These are phyloP conservation scores for Periconia macrospinosa DNA, from an alignment of 2,329 filamentous ascomycete species.

Conservation along the genomic window DNA sequence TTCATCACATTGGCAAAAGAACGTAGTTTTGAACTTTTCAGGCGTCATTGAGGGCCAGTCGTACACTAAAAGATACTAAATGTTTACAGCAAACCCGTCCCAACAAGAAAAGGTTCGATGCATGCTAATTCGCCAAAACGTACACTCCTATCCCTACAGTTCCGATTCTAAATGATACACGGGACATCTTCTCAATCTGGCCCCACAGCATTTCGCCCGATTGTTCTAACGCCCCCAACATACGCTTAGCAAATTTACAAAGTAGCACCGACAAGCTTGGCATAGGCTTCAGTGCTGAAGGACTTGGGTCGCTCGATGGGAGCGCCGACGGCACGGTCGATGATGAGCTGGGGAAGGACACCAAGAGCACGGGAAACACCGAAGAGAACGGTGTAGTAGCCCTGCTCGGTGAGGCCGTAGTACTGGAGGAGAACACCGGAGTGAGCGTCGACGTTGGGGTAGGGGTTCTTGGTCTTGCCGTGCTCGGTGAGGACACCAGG, in stretches of 20 bases:
- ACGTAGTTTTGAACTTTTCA: background rate
- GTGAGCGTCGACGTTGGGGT: constrained; percentile 98
- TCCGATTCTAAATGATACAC: constrained; percentile 40
- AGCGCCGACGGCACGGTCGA: constrained; percentile 94
- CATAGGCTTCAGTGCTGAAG: constrained; percentile 96
- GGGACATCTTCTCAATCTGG: constrained; percentile 23
- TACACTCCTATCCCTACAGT: constrained; percentile 36
- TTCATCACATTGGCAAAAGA: background rate
- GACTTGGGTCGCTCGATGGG: constrained; percentile 99
- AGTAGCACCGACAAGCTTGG: constrained; percentile 88
- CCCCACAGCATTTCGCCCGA: constrained; percentile 22
- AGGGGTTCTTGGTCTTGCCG: constrained; percentile 99
- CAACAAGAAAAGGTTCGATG: constrained; percentile 21
- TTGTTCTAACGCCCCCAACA: constrained; percentile 4
- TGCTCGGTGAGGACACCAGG: constrained; percentile 97
- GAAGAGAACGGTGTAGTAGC: constrained; percentile 99
- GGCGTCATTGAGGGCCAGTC: background rate
- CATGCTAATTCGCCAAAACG: constrained; percentile 29
- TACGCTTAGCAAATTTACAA: constrained; percentile 61
- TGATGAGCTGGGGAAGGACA: constrained; percentile 99
- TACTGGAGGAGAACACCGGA: constrained; percentile 99
- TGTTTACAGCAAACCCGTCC: constrained; percentile 28
- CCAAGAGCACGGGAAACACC: constrained; percentile 97
- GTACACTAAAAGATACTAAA: constrained; percentile 25
- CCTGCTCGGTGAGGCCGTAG: constrained; percentile 98